Percentiles rank a stretch among this genome's conserved stretches.
Conservation (phyloP, 75 land plant species). For the Selaginella tamariscina region DNA sequence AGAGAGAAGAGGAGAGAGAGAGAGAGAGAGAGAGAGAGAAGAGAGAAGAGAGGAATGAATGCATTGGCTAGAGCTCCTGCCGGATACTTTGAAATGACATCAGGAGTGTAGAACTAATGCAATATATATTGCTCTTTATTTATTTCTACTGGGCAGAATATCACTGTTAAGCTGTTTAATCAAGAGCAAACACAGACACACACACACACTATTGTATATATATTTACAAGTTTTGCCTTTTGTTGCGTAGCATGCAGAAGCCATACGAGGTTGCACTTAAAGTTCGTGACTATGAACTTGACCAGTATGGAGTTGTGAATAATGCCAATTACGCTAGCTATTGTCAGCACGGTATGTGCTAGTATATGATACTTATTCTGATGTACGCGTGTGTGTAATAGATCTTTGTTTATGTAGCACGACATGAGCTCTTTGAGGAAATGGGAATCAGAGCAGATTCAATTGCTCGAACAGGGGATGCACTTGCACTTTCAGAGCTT, state of each 20-base stretch:
- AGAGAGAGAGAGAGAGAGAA: no score
- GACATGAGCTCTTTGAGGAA: constrained; percentile 60
- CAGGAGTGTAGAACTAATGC: constrained; percentile 1
- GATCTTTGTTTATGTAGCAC: constrained; percentile 36
- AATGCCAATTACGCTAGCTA: constrained; percentile 73
- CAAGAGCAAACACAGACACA: no score
- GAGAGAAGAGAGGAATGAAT: no score
- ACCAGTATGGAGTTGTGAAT: constrained; percentile 79
- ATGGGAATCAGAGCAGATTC: constrained; percentile 64
- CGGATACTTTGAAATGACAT: neutral
- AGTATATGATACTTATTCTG: no score
- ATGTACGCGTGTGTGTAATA: no score
- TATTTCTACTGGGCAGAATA: no score
- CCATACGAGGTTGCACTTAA: constrained; percentile 55
- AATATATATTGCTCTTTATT: neutral
- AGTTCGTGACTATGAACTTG: constrained; percentile 75
- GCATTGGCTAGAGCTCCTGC: constrained; percentile 4
- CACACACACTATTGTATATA: no score
- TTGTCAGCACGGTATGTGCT: constrained; percentile 52
- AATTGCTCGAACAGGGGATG: constrained; percentile 55
- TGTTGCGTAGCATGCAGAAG: constrained; percentile 33
- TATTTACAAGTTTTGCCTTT: no score
- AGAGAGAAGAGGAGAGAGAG: no score
- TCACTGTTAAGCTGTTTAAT: no score
- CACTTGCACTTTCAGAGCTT: constrained; percentile 65